Percentiles rank a stretch among this genome's conserved stretches.
phyloP scores from a whole-genome alignment of 768 basidiomycete species.

The Auricularia heimuer region DNA sequence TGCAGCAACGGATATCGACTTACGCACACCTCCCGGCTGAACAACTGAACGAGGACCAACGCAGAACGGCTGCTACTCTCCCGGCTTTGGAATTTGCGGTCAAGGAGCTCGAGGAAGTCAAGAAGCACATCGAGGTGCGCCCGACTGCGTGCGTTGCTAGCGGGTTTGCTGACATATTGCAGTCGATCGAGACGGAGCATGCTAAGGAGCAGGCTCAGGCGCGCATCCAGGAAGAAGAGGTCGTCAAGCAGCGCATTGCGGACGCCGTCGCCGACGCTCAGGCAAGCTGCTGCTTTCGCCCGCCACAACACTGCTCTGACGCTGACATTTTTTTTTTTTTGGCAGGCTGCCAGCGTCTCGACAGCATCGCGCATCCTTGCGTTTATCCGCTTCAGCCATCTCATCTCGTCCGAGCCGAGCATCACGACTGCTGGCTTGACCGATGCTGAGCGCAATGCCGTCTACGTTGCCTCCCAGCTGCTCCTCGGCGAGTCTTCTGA shows the following conservation, averaged over 20 bases:
- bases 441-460: slow-evolving; percentile 42
- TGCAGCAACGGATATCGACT: slow-evolving; percentile 58
- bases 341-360: background rate
- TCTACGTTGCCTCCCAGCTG: slow-evolving; percentile 42
- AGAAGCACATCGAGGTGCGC: slow-evolving; percentile 73
- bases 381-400: background rate
- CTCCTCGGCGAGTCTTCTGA: slow-evolving; percentile 49
- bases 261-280: slow-evolving; percentile 48
- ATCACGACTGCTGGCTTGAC: slow-evolving; percentile 21
- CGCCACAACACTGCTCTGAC: background rate
- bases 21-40: slow-evolving; percentile 60
- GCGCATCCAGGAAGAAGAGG: slow-evolving; percentile 46
- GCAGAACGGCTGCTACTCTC: slow-evolving; percentile 58
- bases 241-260: slow-evolving; percentile 44
- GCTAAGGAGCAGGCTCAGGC: slow-evolving; percentile 45
- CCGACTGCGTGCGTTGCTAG: background rate
- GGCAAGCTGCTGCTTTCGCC: slow-evolving; percentile 28
- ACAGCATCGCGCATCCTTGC: background rate
- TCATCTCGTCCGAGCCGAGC: background rate
- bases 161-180: background rate
- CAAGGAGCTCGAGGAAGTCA: slow-evolving; percentile 77
- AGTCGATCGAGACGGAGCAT: slow-evolving; percentile 52
- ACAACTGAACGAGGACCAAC: slow-evolving; percentile 85
- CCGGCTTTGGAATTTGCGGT: slow-evolving; percentile 66
- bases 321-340: background rate